Base-by-base conservation (phyloP, 306 rosid species). In the Lathyrus sativus region DNA sequence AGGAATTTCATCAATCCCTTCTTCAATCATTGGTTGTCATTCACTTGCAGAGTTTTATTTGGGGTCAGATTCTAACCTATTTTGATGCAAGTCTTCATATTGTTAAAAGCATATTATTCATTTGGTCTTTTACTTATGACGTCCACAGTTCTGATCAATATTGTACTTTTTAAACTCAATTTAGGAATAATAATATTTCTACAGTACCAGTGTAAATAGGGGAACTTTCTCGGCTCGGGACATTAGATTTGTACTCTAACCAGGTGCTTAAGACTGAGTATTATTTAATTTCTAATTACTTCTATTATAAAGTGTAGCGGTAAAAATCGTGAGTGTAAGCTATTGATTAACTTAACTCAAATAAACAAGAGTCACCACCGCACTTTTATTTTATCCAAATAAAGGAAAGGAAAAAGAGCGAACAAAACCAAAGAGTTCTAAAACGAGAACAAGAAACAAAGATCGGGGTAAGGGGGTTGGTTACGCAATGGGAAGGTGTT, bases 211-310 rank as follows among this genome's bases (percentile, higher is more conserved):
- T 57, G 44, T 96, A 89, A 79, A 79, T 90, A 51, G 96, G 88
- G 54, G 81, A 58, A 7, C 98, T 92, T 73, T 83, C 93, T 70
- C 85, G 6, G 42, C 81, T 92, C n/a, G 96, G 93, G 74, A 92
- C 91, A 54, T 86, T 92, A 22, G 96, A 85, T 86, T 96, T 92
- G 71, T 91, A 82, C 50, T 89, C 98, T 75, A 92, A 92, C 82
- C 88, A 88, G 96, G 98, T 92, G 82, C 45, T 17, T 39, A 28
- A 67, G 67, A 38, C 17, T 75, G 69, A 53, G 22, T 50, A 50
- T 59, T 11, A n/a, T 37, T 48, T 66, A 60, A 2, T 64, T 69
- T 55, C n/a, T 69, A 56, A 8, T 56, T 49, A 51, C 60, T n/a
- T 55, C 18, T 22, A 31, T 55, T 62, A 10, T 39, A 9, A 63